These are phyloP conservation scores for Dovyalis caffra DNA, from an alignment of 345 rosid genomes.

Conservation along the genomic window DNA sequence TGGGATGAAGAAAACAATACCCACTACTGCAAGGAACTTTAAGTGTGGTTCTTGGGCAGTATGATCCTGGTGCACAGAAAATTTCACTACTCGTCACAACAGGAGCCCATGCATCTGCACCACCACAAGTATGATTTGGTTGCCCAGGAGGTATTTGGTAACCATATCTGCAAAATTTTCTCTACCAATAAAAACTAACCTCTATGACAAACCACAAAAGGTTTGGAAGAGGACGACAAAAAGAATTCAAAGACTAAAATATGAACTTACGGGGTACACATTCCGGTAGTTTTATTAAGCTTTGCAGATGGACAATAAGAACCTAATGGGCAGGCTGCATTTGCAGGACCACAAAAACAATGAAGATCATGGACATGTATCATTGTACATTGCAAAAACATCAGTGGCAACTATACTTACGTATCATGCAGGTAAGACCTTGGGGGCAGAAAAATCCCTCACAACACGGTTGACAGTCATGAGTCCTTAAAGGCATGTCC, in stretches of 20 bases:
- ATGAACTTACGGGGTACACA: constrained; percentile 79
- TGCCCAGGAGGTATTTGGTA: constrained; percentile 75
- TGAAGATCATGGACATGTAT: background rate
- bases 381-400: background rate
- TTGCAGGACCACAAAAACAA: constrained; percentile 20
- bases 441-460: constrained; percentile 97
- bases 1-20: constrained; percentile 58
- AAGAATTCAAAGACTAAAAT: background rate
- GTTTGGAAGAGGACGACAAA: constrained; percentile 4
- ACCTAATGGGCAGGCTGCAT: constrained; percentile 82
- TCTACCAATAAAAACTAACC: constrained; percentile 13
- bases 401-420: constrained; percentile 40
- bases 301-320: constrained; percentile 78
- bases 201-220: constrained; percentile 2
- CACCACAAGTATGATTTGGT: constrained; percentile 79
- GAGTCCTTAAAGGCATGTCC: constrained; percentile 55
- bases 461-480: constrained; percentile 80
- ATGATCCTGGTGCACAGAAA: constrained; percentile 86
- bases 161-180: constrained; percentile 54
- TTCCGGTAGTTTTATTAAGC: constrained; percentile 68
- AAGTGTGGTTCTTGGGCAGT: constrained; percentile 63
- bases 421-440: constrained; percentile 94
- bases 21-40: constrained; percentile 68
- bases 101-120: constrained; percentile 90
- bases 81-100: constrained; percentile 51